Base-by-base conservation (phyloP, 2,329 filamentous ascomycete genomes). In the Stagonosporopsis rhizophila region DNA sequence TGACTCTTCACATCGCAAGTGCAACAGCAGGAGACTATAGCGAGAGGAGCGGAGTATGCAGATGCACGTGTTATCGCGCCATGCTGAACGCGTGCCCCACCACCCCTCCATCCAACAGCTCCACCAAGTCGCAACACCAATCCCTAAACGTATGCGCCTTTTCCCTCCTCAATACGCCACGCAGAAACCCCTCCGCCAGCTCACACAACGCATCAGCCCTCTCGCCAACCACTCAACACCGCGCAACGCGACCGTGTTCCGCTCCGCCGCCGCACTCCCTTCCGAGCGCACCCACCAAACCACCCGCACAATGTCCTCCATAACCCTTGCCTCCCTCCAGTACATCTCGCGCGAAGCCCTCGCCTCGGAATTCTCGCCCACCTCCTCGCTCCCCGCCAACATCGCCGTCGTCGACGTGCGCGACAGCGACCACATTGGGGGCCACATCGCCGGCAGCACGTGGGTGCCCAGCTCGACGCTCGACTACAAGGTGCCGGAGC, bases 321-420 rank as follows among this genome's bases (percentile, higher is more conserved):
- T 85, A 45, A 85, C 84, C 6, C 82, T 93, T 51, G 81, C 84
- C 35, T 82, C 78, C 41, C 82, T 96, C 30, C 80, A 84, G 66
- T 87, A 86, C 72, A 87, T 96, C 67, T 83, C 85, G 9, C 87
- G 73, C 60, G 82, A 89, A 61, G 78, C 82, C n/a, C 86, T 96
- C 48, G 87, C 89, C 0, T 78, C 27, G 14, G 53, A 59, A 6
- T 46, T 69, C 32, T 44, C 87, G 22, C 28, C 45, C 22, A 65
- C 76, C 68, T 52, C 19, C 67, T 65, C 50, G 46, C 65, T 52
- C 35, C 71, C 55, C 56, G 28, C 32, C 15, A 52, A 62, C 52
- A 82, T 92, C 54, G 91, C 91, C 9, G 82, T 98, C 34, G 84
- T 98, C 56, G 95, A 98, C 75, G 95, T 98, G 7, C 87, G 95